Evolutionary conservation across 192 early-diverging fungal genomes (phyloP), one percentile per base, ranked within the genome.

Genomic region (Coemansia sp.): DNA sequence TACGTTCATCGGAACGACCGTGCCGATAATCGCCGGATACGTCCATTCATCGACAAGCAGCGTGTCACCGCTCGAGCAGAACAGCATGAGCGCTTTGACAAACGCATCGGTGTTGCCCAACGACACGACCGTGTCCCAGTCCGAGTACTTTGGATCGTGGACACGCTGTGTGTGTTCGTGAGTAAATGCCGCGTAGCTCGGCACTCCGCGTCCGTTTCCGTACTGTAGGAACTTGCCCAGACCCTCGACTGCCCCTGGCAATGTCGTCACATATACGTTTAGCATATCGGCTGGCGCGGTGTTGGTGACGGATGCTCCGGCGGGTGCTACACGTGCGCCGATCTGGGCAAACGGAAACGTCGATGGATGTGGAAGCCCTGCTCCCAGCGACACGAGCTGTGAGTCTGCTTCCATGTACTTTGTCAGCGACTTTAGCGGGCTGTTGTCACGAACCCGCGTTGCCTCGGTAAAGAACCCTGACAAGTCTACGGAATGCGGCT

Each of bases 111-210:
- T 87, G 62, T 86, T 87, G 29, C 88, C 87, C n/a, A 70, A 72
- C 35, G 87, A 86, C 47, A 83, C 78, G 9, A 88, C 68, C 3
- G 88, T 82, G 24, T 90, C 86, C 87, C 87, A 90, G 70, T 90
- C 86, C 22, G 58, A 69, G 65, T 87, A 88, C 45, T 62, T 59
- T 9, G 88, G 88, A 1, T 8, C 39, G 48, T 87, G 84, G 63
- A 85, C 75, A 10, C 52, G 64, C 39, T 70, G 70, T 5, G 80
- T 75, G 41, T 85, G 84, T 57, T 85, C 76, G 6, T 58, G 73
- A 9, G 71, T 73, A 66, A 83, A 85, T 32, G 61, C 38, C 0
- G 69, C 61, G 60, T 86, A 77, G 64, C 83, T 73, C 10, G 71
- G 51, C 41, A 82, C 64, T 0, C 87, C 87, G 4, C 79, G 75